Percentiles rank a stretch among this genome's conserved stretches.
phyloP scores from a whole-genome alignment of 495 filamentous ascomycete genomes.

The Parmelia sp. region DNA sequence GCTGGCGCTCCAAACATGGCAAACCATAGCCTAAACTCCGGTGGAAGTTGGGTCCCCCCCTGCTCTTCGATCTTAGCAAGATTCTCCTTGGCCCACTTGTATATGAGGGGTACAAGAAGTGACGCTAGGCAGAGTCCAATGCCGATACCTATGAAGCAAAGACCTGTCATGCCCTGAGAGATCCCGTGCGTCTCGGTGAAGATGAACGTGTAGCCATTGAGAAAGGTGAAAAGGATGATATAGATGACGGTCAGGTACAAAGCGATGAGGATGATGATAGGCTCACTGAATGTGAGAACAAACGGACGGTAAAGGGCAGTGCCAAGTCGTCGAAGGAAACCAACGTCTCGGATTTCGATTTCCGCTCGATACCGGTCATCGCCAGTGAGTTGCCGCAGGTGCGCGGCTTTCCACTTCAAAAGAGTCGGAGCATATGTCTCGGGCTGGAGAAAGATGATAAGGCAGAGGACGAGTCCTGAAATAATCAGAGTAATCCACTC shows the following conservation, averaged over 20 bases:
- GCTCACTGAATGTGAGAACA: constrained; percentile 38
- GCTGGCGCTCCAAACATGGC: constrained; percentile 51
- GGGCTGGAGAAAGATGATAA: constrained; percentile 43
- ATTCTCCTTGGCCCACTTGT: constrained; percentile 47
- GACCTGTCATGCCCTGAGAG: constrained; percentile 47
- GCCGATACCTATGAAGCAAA: constrained; percentile 54
- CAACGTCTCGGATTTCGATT: constrained; percentile 39
- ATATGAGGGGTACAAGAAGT: constrained; percentile 47
- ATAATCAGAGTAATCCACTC: constrained; percentile 48
- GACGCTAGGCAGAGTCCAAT: constrained; percentile 46
- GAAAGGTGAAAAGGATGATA: constrained; percentile 61
- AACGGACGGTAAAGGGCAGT: constrained; percentile 41
- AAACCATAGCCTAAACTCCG: constrained; percentile 54
- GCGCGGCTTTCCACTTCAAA: constrained; percentile 46
- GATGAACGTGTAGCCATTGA: constrained; percentile 59
- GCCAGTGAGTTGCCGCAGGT: constrained; percentile 42
- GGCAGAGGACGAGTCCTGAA: constrained; percentile 36
- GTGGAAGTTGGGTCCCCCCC: constrained; percentile 36
- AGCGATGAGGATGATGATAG: constrained; percentile 49
- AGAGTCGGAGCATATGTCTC: constrained; percentile 49
- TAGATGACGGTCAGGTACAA: constrained; percentile 59
- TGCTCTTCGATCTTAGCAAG: constrained; percentile 35
- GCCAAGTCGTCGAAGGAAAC: constrained; percentile 34
- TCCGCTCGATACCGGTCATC: constrained; percentile 40
- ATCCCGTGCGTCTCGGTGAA: constrained; percentile 54